phyloP scores from a whole-genome alignment of 2,329 filamentous ascomycete genomes.

The Fusarium avenaceum region DNA sequence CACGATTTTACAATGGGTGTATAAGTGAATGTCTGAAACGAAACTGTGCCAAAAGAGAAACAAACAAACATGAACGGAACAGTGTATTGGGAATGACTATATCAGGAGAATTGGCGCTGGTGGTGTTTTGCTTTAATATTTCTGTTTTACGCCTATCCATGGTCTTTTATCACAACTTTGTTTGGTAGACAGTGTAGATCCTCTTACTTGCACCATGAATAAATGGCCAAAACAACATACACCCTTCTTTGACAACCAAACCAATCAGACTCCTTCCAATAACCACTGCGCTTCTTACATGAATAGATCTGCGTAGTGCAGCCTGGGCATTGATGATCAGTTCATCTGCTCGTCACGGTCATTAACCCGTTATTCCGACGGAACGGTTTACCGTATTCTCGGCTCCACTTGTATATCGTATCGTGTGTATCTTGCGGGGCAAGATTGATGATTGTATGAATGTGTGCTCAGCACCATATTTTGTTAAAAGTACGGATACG shows the following conservation, averaged over 20 bases:
- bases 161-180: background rate
- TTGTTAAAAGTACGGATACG: background rate
- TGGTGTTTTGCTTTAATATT: conserved; percentile 34
- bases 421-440: conserved; percentile 11
- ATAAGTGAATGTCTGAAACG: conserved; percentile 13
- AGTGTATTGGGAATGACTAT: conserved; percentile 16
- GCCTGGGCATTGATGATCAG: background rate
- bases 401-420: conserved; percentile 14
- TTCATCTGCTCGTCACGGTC: background rate
- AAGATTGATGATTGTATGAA: conserved; percentile 1
- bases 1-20: conserved; percentile 48
- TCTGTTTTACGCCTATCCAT: conserved; percentile 4
- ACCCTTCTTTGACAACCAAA: background rate
- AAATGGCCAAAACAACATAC: background rate
- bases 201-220: conserved; percentile 24
- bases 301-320: background rate
- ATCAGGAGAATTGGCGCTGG: conserved; percentile 38
- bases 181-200: conserved; percentile 28
- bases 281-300: too few species aligned
- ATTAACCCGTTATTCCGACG: conserved; percentile 17
- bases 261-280: background rate
- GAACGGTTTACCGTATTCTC: conserved; percentile 8
- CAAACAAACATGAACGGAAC: background rate
- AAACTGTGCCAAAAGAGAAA: background rate
- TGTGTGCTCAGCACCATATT: background rate